Evolutionary conservation across 78 protist species (phyloP), one percentile per base, ranked within the genome.

Genomic region (Emiliania huxleyi): DNA sequence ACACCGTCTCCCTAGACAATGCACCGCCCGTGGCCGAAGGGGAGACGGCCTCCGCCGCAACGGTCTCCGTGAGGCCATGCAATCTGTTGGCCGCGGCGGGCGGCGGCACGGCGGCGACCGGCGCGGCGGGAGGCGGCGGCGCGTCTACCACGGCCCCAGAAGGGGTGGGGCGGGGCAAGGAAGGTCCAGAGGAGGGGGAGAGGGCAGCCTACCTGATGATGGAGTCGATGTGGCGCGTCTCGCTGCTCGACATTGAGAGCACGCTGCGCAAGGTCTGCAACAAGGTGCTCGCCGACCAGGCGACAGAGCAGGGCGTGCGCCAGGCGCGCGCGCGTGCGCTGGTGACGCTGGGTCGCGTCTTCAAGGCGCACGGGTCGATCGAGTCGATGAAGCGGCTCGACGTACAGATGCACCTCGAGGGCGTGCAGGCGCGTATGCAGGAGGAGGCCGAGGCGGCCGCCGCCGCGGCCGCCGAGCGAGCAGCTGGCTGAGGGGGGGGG

Each of bases 151-250:
- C n/a, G n/a, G n/a, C n/a, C n/a, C n/a, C n/a, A n/a, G n/a, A n/a
- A n/a, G n/a, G n/a, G n/a, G n/a, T n/a, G n/a, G n/a, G n/a, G n/a
- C n/a, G n/a, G n/a, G n/a, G n/a, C n/a, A n/a, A n/a, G n/a, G n/a
- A n/a, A n/a, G n/a, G n/a, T n/a, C n/a, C n/a, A n/a, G n/a, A n/a
- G n/a, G n/a, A n/a, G 62, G 62, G 62, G 62, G 62, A 52, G 15
- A 8, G 62, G 15, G 62, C 62, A 52, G 62, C 62, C 29, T 52
- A 52, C 62, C 55, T 81, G 89, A 81, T 81, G 89, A 21, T 44
- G 33, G 89, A 81, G 89, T 44, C 89, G 25, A 44, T 44, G 56
- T 81, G 89, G 89, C 46, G 89, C 25, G 48, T 81, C 40, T 12
- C 43, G 11, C n/a, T 81, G 23, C n/a, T 44, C 42, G 89, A 81